Evolutionary conservation across 495 filamentous ascomycete species (phyloP).

Genomic region (Bathelium albidoporum): DNA sequence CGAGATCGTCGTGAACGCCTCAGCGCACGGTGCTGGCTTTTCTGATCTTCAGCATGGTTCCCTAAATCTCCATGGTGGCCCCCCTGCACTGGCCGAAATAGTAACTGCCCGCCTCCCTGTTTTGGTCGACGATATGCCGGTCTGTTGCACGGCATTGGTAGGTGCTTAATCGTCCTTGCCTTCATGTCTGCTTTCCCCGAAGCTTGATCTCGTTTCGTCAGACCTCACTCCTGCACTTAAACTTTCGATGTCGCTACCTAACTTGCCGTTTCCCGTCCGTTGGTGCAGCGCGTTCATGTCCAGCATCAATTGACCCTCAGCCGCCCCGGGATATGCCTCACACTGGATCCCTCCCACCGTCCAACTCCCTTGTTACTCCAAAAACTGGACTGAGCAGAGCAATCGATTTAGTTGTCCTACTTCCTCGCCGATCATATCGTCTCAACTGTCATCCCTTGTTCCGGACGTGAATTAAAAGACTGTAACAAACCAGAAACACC

Average conservation of each 20-base stretch:
- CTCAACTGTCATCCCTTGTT: not conserved
- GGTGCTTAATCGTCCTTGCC: not conserved
- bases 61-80: not conserved
- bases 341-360: not conserved
- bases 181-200: not conserved
- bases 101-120: not conserved
- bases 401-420: not conserved
- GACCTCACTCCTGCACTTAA: not conserved
- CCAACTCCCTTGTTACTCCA: not conserved
- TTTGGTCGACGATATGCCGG: not conserved
- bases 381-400: not conserved
- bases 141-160: not conserved
- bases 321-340: not conserved
- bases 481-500: not conserved
- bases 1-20: constrained; percentile 2
- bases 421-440: not conserved
- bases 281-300: not conserved
- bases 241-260: not conserved
- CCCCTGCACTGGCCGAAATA: not conserved
- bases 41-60: constrained; percentile 1
- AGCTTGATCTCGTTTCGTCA: not conserved
- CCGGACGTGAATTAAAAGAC: not conserved
- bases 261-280: not conserved
- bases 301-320: not conserved
- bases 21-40: not conserved